phyloP scores from a whole-genome alignment of 2,329 filamentous ascomycete species.

The Exophiala sideris region DNA sequence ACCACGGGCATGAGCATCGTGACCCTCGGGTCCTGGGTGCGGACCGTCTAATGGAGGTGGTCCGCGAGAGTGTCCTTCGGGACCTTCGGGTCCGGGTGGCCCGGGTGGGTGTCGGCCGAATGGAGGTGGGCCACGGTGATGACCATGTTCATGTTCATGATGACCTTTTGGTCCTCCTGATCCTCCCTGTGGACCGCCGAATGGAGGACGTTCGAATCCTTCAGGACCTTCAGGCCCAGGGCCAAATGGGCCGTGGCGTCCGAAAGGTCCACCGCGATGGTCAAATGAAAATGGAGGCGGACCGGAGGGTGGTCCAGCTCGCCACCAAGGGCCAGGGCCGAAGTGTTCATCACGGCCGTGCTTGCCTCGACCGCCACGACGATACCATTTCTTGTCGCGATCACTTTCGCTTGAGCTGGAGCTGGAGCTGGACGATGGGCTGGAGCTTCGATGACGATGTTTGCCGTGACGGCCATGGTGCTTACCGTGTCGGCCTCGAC shows the following conservation, averaged over 20 bases:
- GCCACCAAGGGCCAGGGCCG: slow-evolving; percentile 8
- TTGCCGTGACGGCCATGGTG: not conserved
- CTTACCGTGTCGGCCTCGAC: slow-evolving; percentile 15
- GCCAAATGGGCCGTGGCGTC: not conserved
- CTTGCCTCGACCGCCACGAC: slow-evolving; percentile 16
- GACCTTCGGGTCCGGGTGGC: slow-evolving; percentile 12
- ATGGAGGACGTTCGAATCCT: no score
- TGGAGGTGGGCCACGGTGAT: not conserved
- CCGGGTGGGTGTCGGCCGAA: not conserved
- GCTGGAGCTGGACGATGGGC: slow-evolving; percentile 1
- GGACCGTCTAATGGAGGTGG: slow-evolving; percentile 3
- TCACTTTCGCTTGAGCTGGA: slow-evolving; percentile 2
- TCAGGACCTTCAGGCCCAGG: no score
- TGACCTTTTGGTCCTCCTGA: not conserved
- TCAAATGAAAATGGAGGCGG: slow-evolving; percentile 22
- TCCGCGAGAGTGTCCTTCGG: slow-evolving; percentile 1
- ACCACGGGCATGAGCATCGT: slow-evolving; percentile 2
- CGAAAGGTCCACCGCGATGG: slow-evolving; percentile 4
- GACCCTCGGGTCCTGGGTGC: slow-evolving; percentile 7
- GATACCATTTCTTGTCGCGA: slow-evolving; percentile 3
- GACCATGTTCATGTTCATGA: not conserved
- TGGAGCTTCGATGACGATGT: not conserved
- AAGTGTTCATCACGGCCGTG: slow-evolving; percentile 4
- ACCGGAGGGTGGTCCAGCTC: slow-evolving; percentile 8
- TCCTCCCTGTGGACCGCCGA: not conserved